These are phyloP conservation scores for Botryotinia convoluta DNA, from an alignment of 2,329 filamentous ascomycete genomes.

Conservation along the genomic window DNA sequence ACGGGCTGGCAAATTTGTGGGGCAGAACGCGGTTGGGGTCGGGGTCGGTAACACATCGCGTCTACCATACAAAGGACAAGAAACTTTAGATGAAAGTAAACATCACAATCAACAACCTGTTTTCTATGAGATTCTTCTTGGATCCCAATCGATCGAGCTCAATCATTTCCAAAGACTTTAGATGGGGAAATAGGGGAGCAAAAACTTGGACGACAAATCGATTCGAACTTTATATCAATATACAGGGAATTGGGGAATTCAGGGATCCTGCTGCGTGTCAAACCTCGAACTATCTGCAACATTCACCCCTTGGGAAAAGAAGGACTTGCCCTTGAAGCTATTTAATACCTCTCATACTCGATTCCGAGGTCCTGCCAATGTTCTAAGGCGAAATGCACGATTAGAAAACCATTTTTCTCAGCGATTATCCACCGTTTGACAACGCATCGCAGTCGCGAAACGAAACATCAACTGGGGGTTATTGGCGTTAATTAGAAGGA, in stretches of 20 bases:
- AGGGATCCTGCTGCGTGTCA: not conserved
- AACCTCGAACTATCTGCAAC: conserved; percentile 6
- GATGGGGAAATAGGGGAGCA: not conserved
- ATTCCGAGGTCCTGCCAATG: not conserved
- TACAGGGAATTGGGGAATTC: not conserved
- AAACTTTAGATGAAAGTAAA: conserved; percentile 10
- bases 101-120: not conserved
- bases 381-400: not conserved
- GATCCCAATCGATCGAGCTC: not conserved
- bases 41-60: conserved; percentile 10
- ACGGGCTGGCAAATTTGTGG: conserved; percentile 1
- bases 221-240: not conserved
- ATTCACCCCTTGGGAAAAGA: not conserved
- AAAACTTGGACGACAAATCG: not conserved
- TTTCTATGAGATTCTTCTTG: not conserved
- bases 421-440: not conserved
- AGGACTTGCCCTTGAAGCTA: not conserved
- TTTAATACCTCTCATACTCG: not conserved
- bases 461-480: not conserved
- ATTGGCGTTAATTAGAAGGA: not conserved
- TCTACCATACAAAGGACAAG: conserved; percentile 8
- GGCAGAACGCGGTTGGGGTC: not conserved
- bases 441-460: not conserved
- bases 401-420: not conserved
- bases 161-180: not conserved